These are phyloP conservation scores for Tulasnella sp. DNA, from an alignment of 768 basidiomycete species.

Conservation along the genomic window DNA sequence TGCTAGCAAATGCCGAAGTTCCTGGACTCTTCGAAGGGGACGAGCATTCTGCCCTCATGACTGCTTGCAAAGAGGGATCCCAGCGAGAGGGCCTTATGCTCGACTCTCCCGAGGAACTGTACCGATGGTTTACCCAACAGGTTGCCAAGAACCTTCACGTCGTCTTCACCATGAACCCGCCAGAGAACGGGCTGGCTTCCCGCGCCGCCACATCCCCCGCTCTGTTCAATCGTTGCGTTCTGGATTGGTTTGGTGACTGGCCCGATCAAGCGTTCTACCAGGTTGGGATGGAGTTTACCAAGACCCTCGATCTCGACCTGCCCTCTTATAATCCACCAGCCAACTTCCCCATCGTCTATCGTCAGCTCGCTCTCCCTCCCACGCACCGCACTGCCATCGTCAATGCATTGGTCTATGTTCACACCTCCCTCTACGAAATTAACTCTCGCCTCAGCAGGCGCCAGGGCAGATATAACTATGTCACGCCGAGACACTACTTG, in stretches of 20 bases:
- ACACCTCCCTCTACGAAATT: constrained; percentile 82
- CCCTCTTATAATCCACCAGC: constrained; percentile 72
- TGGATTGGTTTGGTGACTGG: constrained; percentile 99
- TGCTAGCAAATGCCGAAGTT: constrained; percentile 99
- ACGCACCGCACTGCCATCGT: constrained; percentile 85
- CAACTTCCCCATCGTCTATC: constrained; percentile 86
- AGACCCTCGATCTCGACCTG: constrained; percentile 86
- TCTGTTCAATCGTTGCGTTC: constrained; percentile 96
- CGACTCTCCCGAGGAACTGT: constrained; percentile 95
- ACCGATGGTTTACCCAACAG: constrained; percentile 98
- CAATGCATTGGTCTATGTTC: constrained; percentile 90
- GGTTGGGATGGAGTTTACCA: constrained; percentile 95
- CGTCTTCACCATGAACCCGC: constrained; percentile 99
- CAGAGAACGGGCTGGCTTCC: constrained; percentile 90
- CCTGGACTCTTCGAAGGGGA: constrained; percentile 99
- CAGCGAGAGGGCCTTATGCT: constrained; percentile 97
- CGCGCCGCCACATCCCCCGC: constrained; percentile 97
- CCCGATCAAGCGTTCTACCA: constrained; percentile 98
- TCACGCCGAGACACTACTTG: constrained; percentile 95
- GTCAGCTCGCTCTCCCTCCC: constrained; percentile 79
- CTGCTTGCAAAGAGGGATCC: constrained; percentile 99
- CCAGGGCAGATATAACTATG: constrained; percentile 94
- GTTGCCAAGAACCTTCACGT: constrained; percentile 98
- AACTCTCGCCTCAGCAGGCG: constrained; percentile 84
- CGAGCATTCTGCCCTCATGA: constrained; percentile 96